Percentiles rank a stretch among this genome's conserved stretches.
Conservation (phyloP, 163 green algal species). For the Prototheca cutis region DNA sequence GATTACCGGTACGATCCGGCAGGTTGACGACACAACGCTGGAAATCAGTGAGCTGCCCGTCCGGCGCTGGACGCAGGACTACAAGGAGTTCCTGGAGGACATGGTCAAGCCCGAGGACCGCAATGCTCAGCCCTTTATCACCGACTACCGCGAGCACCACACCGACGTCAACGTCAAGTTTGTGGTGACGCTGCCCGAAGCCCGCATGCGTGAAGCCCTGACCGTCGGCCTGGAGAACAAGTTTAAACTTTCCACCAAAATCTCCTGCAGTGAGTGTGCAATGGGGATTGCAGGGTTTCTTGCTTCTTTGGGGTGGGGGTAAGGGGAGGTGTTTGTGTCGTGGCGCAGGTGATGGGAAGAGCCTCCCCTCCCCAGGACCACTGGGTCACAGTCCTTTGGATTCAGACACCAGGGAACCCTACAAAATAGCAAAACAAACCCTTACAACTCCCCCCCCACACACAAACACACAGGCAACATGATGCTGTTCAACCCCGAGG, state of each 20-base stretch:
- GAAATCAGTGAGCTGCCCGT: constrained; percentile 95
- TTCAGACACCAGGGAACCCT: no score
- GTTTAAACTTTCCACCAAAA: constrained; percentile 88
- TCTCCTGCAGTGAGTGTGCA: constrained; percentile 49
- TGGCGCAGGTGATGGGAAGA: no score
- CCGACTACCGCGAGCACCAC: constrained; percentile 90
- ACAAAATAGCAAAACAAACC: no score
- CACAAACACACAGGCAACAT: no score
- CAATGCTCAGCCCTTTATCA: constrained; percentile 34
- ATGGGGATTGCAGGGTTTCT: not conserved
- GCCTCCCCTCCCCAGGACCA: no score
- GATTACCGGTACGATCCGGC: constrained; percentile 58
- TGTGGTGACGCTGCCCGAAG: constrained; percentile 61
- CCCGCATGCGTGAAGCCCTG: constrained; percentile 50
- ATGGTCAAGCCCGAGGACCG: constrained; percentile 67
- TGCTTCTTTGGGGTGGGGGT: no score
- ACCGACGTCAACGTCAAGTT: constrained; percentile 89
- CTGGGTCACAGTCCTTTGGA: no score
- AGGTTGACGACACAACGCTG: constrained; percentile 70
- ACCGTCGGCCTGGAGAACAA: constrained; percentile 64
- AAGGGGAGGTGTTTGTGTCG: no score
- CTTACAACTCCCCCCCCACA: no score
- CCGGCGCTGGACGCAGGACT: constrained; percentile 95
- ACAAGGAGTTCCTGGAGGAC: constrained; percentile 96
- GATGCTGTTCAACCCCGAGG: constrained; percentile 89